These are phyloP conservation scores for Cystobasidiaceae sp. DNA, from an alignment of 1,284 basidiomycete species.

Conservation along the genomic window DNA sequence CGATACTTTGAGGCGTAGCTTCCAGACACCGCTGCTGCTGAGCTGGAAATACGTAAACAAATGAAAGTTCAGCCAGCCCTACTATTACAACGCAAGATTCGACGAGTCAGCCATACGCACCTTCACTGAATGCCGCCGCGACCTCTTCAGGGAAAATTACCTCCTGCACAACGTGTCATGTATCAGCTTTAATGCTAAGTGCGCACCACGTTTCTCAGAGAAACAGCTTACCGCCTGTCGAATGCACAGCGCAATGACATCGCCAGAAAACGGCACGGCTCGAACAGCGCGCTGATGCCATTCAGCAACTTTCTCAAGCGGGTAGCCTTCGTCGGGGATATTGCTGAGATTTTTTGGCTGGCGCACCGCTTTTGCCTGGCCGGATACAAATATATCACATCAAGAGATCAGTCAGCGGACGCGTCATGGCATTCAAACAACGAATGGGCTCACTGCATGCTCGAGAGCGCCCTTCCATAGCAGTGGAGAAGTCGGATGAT, in stretches of 20 bases:
- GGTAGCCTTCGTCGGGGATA: too few species aligned
- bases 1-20: too few species aligned
- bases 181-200: background rate
- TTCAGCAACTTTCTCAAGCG: background rate
- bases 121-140: background rate
- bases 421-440: background rate
- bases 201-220: too few species aligned
- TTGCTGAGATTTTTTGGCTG: too few species aligned
- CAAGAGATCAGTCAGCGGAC: conserved; percentile 31
- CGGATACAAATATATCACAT: conserved; percentile 31
- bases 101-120: background rate
- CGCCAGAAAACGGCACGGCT: background rate
- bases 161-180: background rate
- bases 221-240: too few species aligned
- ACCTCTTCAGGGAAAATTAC: background rate
- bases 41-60: too few species aligned
- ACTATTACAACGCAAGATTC: too few species aligned
- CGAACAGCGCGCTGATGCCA: background rate
- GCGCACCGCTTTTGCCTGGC: background rate
- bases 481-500: too few species aligned
- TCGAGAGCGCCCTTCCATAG: too few species aligned
- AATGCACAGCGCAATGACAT: background rate
- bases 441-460: too few species aligned
- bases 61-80: too few species aligned
- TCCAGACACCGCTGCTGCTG: too few species aligned